Base-by-base conservation (phyloP, 208 protist species). In the Leishmania lainsoni region DNA sequence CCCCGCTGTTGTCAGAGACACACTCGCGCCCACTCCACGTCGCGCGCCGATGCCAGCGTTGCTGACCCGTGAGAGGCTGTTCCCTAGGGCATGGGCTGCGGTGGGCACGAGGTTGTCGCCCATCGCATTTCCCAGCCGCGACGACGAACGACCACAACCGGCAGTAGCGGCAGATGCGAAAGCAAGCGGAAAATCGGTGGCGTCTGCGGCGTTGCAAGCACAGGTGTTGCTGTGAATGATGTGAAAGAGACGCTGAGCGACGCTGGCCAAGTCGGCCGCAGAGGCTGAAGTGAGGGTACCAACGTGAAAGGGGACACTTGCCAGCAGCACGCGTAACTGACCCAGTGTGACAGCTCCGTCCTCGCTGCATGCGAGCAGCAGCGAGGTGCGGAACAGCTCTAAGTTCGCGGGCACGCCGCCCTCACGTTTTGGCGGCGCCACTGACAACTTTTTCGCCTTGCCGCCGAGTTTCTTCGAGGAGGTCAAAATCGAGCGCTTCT, bases 261-360 rank as follows among this genome's bases (percentile, higher is more conserved):
- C 83, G n/a, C 83, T 86, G 51, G 85, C 84, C 10, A 78, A 52
- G 42, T 80, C 83, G 17, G 90, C 63, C 16, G 79, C 10, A 1
- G 48, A 52, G 45, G 89, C 87, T 42, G 89, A 79, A 35, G 79
- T 42, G 14, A 85, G 84, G 4, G 83, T 79, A 1, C 29, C 49
- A 42, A 96, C 85, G 56, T 93, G 87, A 77, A 96, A 96, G 4
- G 92, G 92, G 1, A 90, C 77, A 26, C 83, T 77, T 0, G 63
- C 54, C 6, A 94, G 76, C 14, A 88, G 68, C 20, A 61, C 26
- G n/a, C 83, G 71, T 35, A 94, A 73, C 75, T 89, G 79, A 1
- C 88, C 87, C 35, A 77, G 83, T 42, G 86, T 86, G 45, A 96
- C 65, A 22, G 85, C 79, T 6, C 91, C 90, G 12, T 88, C 83